phyloP scores from a whole-genome alignment of 306 rosid genomes.

The peach (Prunus persica) region DNA sequence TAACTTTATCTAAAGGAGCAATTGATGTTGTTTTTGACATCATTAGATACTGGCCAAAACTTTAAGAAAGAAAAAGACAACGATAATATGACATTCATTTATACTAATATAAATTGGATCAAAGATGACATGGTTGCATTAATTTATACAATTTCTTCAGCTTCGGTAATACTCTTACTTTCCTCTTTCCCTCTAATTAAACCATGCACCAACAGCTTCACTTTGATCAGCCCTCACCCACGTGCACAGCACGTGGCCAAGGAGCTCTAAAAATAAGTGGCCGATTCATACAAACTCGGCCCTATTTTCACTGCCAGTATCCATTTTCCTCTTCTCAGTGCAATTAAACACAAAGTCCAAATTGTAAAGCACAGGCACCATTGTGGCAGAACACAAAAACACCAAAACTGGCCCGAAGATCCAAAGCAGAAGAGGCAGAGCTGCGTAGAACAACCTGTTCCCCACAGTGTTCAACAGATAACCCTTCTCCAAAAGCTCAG shows the following conservation, averaged over 20 bases:
- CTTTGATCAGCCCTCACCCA: not conserved
- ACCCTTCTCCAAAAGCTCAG: conserved; percentile 70
- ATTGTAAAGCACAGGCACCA: conserved; percentile 84
- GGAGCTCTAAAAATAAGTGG: not conserved
- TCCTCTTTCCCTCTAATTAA: too few relatives aligned
- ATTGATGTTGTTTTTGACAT: too few relatives aligned
- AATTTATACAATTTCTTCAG: not conserved
- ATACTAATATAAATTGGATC: not conserved
- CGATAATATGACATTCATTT: not conserved
- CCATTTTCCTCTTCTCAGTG: conserved; percentile 17
- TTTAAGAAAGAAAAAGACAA: not conserved
- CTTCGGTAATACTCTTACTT: not conserved
- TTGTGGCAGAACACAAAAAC: conserved; percentile 56
- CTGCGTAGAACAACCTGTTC: conserved; percentile 75
- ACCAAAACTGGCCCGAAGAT: conserved; percentile 90
- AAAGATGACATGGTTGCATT: not conserved
- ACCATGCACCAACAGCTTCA: not conserved
- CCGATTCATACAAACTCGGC: conserved; percentile 4
- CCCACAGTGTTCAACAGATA: conserved; percentile 72
- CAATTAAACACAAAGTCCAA: conserved; percentile 57
- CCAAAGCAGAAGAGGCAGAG: conserved; percentile 84
- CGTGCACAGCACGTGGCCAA: not conserved
- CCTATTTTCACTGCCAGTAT: not conserved
- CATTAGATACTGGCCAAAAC: too few relatives aligned
- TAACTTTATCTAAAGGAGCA: too few relatives aligned